A percentile compares a stretch with the other conserved stretches of the same genome.
These are phyloP conservation scores for Ramaria sp. DNA, from an alignment of 768 basidiomycete genomes.

Conservation along the genomic window DNA sequence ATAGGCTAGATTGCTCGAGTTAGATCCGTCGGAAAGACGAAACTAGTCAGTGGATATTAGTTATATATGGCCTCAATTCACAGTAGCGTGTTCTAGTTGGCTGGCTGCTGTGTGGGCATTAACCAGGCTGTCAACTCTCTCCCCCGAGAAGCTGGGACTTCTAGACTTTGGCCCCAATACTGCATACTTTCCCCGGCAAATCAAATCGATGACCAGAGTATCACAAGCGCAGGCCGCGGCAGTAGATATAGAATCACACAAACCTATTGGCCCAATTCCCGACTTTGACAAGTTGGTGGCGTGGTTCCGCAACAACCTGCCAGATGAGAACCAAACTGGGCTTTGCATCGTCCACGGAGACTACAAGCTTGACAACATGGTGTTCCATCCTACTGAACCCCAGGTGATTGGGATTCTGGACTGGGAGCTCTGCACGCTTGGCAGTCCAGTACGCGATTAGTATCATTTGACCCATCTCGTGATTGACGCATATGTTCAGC, in stretches of 20 bases:
- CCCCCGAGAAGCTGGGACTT: conserved; percentile 57
- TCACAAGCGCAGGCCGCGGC: conserved; percentile 68
- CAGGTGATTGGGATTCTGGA: conserved; percentile 91
- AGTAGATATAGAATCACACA: conserved; percentile 52
- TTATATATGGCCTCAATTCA: neutral
- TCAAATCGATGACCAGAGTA: conserved; percentile 76
- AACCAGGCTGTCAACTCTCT: conserved; percentile 52
- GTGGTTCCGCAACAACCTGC: conserved; percentile 70
- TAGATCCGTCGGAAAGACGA: neutral
- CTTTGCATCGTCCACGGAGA: conserved; percentile 93
- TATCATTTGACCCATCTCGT: neutral
- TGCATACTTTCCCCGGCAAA: conserved; percentile 88
- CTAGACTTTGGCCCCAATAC: conserved; percentile 59
- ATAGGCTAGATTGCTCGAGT: neutral
- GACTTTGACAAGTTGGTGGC: conserved; percentile 56
- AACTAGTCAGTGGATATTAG: neutral
- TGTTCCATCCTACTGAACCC: conserved; percentile 90
- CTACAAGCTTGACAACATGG: conserved; percentile 94
- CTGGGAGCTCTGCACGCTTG: conserved; percentile 95
- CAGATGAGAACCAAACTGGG: conserved; percentile 66
- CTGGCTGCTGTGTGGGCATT: conserved; percentile 64
- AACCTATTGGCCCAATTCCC: conserved; percentile 47
- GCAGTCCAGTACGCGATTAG: conserved; percentile 58
- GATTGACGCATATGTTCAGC: conserved; percentile 21
- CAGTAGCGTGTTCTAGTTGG: conserved; percentile 41